These are phyloP conservation scores for Dictyostelium brefeldianum DNA, from an alignment of 78 protist genomes.

Conservation along the genomic window DNA sequence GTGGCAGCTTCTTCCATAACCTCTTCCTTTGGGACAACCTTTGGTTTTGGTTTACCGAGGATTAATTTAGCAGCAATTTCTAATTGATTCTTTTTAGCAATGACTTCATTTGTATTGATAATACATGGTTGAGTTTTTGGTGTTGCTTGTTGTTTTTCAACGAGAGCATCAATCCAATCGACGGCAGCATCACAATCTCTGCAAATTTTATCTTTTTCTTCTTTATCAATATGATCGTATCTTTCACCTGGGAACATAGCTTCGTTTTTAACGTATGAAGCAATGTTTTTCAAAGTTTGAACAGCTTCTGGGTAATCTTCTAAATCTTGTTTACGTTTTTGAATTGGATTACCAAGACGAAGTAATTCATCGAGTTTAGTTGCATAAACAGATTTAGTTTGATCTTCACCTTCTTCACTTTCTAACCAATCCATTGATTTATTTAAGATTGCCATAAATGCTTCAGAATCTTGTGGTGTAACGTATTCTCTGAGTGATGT, in stretches of 20 bases:
- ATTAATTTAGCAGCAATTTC: conserved; percentile 49
- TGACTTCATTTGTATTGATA: conserved; percentile 59
- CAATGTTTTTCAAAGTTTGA: conserved; percentile 1
- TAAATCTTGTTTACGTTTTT: conserved; percentile 31
- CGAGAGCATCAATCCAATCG: conserved; percentile 32
- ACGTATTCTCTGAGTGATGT: conserved; percentile 60
- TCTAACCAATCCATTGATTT: conserved; percentile 92
- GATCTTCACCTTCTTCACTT: conserved; percentile 96
- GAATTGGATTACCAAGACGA: conserved; percentile 71
- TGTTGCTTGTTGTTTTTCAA: conserved; percentile 42
- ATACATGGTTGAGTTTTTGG: conserved; percentile 50
- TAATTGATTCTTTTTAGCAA: conserved; percentile 23
- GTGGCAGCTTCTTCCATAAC: not conserved
- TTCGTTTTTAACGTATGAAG: conserved; percentile 20
- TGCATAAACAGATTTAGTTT: conserved; percentile 85
- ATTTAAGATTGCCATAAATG: conserved; percentile 41
- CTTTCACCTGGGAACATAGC: conserved; percentile 48
- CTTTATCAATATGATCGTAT: conserved; percentile 74
- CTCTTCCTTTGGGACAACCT: conserved; percentile 41
- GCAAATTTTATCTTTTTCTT: conserved; percentile 68
- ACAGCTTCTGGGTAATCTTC: conserved; percentile 59
- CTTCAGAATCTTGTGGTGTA: conserved; percentile 34
- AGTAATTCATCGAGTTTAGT: conserved; percentile 71
- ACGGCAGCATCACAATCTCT: conserved; percentile 42
- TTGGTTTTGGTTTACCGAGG: conserved; percentile 74